A percentile compares a stretch with the other conserved stretches of the same genome.
Evolutionary conservation across 139 green algal species (phyloP).

Genomic region (Chlorokybus atmophyticus): DNA sequence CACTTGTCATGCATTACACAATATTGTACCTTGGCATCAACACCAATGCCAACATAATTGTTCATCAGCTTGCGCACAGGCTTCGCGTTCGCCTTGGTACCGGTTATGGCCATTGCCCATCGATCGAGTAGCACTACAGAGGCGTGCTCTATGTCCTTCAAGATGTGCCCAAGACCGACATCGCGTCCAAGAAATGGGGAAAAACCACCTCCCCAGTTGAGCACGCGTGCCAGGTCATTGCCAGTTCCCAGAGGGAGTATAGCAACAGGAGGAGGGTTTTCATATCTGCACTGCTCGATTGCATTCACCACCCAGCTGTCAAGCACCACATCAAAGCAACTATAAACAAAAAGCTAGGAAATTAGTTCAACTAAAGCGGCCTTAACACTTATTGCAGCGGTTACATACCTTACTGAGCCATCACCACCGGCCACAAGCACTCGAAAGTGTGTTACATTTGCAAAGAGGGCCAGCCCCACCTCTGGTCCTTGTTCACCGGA

Average conservation of each 20-base stretch:
- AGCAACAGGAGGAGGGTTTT: conserved; percentile 47
- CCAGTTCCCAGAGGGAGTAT: conserved; percentile 69
- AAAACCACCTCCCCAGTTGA: conserved; percentile 59
- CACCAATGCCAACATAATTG: conserved; percentile 39
- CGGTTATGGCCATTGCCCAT: conserved; percentile 35
- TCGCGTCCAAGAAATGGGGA: conserved; percentile 5
- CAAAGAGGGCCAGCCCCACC: conserved; percentile 51
- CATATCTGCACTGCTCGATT: conserved; percentile 18
- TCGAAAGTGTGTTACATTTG: conserved; percentile 35
- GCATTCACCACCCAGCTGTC: conserved; percentile 27
- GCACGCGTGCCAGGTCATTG: conserved; percentile 71
- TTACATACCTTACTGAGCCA: conserved; percentile 59
- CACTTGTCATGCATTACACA: no score
- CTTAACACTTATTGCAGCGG: conserved; percentile 32
- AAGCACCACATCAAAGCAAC: no score
- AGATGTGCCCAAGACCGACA: conserved; percentile 19
- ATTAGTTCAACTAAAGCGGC: no score
- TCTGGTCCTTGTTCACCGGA: conserved; percentile 37
- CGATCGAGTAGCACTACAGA: conserved; percentile 47
- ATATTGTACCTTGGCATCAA: conserved; percentile 60
- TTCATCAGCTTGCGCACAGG: conserved; percentile 23
- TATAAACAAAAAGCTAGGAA: not conserved
- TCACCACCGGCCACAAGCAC: conserved; percentile 64
- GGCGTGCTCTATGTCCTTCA: conserved; percentile 46
- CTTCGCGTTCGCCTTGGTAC: not conserved